These are phyloP conservation scores for Lipomyces sp. DNA, from an alignment of 805 yeast species.

Conservation along the genomic window DNA sequence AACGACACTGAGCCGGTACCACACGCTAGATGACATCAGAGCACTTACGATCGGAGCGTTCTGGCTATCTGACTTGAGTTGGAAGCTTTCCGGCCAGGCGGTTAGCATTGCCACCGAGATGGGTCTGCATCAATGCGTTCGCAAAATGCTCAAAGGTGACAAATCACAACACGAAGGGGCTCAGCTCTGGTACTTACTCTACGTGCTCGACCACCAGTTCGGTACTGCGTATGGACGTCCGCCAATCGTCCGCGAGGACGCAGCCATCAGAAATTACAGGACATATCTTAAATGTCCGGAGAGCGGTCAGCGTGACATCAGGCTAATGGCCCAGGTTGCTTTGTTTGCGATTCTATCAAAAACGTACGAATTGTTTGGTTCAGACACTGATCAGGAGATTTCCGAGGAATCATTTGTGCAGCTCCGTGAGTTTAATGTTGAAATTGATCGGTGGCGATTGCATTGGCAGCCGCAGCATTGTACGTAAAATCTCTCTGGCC, in stretches of 20 bases:
- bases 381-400: conserved; percentile 3
- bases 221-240: conserved; percentile 9
- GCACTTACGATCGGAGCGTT: conserved; percentile 1
- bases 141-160: conserved; percentile 4
- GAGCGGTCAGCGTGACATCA: background rate
- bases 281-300: background rate
- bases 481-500: background rate
- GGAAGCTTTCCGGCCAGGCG: conserved; percentile 6
- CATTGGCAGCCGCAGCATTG: conserved; percentile 6
- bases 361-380: conserved; percentile 1
- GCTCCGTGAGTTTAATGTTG: background rate
- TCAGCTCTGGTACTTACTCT: conserved; percentile 3
- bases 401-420: background rate
- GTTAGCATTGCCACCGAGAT: conserved; percentile 6
- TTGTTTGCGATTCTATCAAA: background rate
- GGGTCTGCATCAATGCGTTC: background rate
- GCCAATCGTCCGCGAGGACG: conserved; percentile 5
- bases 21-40: conserved; percentile 3
- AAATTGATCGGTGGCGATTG: conserved; percentile 2
- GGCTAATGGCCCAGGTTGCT: background rate
- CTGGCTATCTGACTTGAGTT: conserved; percentile 10
- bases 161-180: background rate
- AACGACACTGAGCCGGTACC: background rate
- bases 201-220: conserved; percentile 6
- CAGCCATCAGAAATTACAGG: background rate